Conservation (phyloP, 1,284 basidiomycete species). For the Cryptococcus sp. region DNA sequence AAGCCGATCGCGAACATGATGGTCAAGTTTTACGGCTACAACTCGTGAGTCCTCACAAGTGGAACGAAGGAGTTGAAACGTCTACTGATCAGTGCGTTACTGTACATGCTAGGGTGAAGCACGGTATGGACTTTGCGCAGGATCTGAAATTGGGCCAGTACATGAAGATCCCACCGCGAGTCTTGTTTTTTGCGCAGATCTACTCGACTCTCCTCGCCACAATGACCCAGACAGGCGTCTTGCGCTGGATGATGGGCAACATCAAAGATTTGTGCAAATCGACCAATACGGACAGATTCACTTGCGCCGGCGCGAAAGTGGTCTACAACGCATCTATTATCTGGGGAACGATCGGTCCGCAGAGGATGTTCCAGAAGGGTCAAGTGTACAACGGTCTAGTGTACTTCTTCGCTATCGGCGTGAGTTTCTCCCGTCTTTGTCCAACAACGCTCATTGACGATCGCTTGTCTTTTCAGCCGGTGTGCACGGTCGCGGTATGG, state of each 20-base stretch:
- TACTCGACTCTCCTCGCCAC: slow-evolving; percentile 53
- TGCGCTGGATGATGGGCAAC: slow-evolving; percentile 51
- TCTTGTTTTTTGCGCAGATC: slow-evolving; percentile 68
- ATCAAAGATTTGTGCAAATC: slow-evolving; percentile 52
- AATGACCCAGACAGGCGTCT: slow-evolving; percentile 55
- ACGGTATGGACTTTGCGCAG: slow-evolving; percentile 55
- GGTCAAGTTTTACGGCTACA: slow-evolving; percentile 58
- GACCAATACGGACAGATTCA: slow-evolving; percentile 49
- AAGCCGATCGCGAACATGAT: slow-evolving; percentile 66
- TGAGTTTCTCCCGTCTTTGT: slow-evolving; percentile 2
- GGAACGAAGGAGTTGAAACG: slow-evolving; percentile 8
- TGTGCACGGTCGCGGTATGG: slow-evolving; percentile 78
- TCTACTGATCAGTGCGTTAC: slow-evolving; percentile 23
- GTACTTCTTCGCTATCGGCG: slow-evolving; percentile 49
- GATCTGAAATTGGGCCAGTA: slow-evolving; percentile 62
- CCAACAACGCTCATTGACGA: background rate
- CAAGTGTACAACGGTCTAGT: slow-evolving; percentile 47
- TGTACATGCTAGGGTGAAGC: slow-evolving; percentile 54
- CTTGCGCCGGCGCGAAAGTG: slow-evolving; percentile 50
- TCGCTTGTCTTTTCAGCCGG: slow-evolving; percentile 62
- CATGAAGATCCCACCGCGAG: slow-evolving; percentile 35
- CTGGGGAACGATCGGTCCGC: slow-evolving; percentile 52
- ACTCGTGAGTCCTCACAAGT: slow-evolving; percentile 9
- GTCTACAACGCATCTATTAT: slow-evolving; percentile 53
- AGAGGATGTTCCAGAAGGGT: slow-evolving; percentile 44